These are phyloP conservation scores for Cyberlindnera misumaiensis DNA, from an alignment of 805 yeast genomes.

Conservation along the genomic window DNA sequence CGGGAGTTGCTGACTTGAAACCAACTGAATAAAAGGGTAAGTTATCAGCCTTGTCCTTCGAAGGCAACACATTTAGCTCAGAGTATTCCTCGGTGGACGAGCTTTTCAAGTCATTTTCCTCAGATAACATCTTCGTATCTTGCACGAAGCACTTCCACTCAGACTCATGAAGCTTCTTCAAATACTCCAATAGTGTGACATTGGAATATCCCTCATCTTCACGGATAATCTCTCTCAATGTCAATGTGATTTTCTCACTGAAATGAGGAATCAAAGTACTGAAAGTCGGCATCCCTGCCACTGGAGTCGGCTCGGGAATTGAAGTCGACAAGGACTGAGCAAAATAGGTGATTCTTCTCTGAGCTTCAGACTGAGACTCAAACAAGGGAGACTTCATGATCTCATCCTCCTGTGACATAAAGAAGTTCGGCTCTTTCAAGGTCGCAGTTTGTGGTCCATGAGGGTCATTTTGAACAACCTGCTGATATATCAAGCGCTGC, in stretches of 20 bases:
- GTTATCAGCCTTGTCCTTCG: conserved; percentile 32
- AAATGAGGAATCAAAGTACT: conserved; percentile 85
- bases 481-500: conserved; percentile 91
- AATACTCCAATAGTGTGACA: conserved; percentile 63
- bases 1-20: conserved; percentile 53
- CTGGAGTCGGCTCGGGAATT: conserved; percentile 64
- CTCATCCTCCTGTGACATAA: conserved; percentile 77
- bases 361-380: conserved; percentile 66
- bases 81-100: conserved; percentile 14
- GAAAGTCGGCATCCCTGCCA: conserved; percentile 69
- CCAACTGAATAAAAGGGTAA: conserved; percentile 61
- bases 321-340: conserved; percentile 88
- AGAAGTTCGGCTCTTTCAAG: conserved; percentile 68
- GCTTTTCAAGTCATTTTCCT: conserved; percentile 31
- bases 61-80: conserved; percentile 5
- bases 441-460: conserved; percentile 33
- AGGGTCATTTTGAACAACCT: conserved; percentile 42
- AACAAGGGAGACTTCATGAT: conserved; percentile 51
- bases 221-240: conserved; percentile 71
- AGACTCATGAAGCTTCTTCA: conserved; percentile 53
- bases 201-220: conserved; percentile 56
- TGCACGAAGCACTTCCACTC: conserved; percentile 71
- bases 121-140: conserved; percentile 54
- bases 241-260: conserved; percentile 70
- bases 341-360: conserved; percentile 77